A percentile compares a stretch with the other conserved stretches of the same genome.
Evolutionary conservation across 257 asterid species (phyloP).

Genomic region (Solanum lignicaule): DNA sequence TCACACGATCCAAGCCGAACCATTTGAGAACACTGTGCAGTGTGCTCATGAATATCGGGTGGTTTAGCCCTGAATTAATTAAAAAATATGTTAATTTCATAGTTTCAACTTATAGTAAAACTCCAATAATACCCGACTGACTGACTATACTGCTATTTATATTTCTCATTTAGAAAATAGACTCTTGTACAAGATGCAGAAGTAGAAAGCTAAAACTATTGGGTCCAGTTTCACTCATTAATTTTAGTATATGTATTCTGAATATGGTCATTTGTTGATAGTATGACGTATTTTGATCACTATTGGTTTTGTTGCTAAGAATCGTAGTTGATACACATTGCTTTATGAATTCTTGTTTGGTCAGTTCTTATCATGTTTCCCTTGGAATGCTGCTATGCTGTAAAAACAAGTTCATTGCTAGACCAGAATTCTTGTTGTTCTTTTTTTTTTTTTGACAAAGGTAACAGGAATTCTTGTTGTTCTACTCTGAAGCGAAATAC

Average conservation of each 20-base stretch:
- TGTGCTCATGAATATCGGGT: neutral
- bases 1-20: neutral
- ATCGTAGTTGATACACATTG: neutral
- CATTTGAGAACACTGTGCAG: neutral
- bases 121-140: neutral
- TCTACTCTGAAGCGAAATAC: neutral
- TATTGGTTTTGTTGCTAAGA: neutral
- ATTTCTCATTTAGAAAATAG: neutral
- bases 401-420: neutral
- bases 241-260: neutral
- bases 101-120: neutral
- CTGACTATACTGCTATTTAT: neutral
- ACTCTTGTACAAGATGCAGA: neutral
- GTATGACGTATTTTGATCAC: neutral
- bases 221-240: neutral
- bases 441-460: too few relatives aligned
- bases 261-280: neutral
- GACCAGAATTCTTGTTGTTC: neutral
- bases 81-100: neutral
- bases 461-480: neutral
- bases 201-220: neutral
- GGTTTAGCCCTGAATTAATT: neutral
- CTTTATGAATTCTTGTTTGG: neutral
- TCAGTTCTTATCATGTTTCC: neutral
- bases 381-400: neutral